Evolutionary conservation across 148 eudicot species (phyloP), one percentile per base, ranked within the genome.

Genomic region (Vaccinium darrowii): DNA sequence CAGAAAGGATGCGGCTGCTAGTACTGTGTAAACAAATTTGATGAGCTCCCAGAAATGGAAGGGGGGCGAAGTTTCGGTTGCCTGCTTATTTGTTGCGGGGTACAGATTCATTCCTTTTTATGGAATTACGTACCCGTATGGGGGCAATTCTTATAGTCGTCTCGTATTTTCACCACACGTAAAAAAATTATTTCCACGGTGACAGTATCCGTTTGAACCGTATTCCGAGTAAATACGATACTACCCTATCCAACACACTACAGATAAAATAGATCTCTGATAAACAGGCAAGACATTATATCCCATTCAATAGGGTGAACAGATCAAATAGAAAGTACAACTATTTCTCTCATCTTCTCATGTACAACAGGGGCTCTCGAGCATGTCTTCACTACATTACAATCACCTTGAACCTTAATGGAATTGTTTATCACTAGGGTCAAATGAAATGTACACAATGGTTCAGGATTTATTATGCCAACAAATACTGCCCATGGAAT

Each of bases 311-410:
- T 36, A 13, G 18, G 49, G 76, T 3, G 47, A 71, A 71, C 49
- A 36, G 3, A 36, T 30, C 76, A 72, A 14, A 72, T 6, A 3
- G 15, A 21, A 76, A 18, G 23, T 1, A n/a, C 2, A 67, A 67
- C 47, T 43, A 43, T 21, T 62, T n/a, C n/a, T 47, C 21, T 62
- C 16, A 5, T 81, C 4, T 82, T 65, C 60, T 50, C n/a, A 82
- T 82, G 56, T 82, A 82, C 84, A 82, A 82, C 12, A 82, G 23
- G 36, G 14, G 67, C 74, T 47, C 18, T 1, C 25, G 73, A 62
- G 5, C 23, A 8, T 14, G 52, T 81, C 67, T 21, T 63, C 56
- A 43, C 60, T 81, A 60, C 56, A 65, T 25, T 43, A 63, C 73
- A 67, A 49, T 65, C 54, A 16, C 47, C 47, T n/a, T 65, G 73